Evolutionary conservation across 768 basidiomycete species (phyloP).

Genomic region (Hygrophorus pudorinus): DNA sequence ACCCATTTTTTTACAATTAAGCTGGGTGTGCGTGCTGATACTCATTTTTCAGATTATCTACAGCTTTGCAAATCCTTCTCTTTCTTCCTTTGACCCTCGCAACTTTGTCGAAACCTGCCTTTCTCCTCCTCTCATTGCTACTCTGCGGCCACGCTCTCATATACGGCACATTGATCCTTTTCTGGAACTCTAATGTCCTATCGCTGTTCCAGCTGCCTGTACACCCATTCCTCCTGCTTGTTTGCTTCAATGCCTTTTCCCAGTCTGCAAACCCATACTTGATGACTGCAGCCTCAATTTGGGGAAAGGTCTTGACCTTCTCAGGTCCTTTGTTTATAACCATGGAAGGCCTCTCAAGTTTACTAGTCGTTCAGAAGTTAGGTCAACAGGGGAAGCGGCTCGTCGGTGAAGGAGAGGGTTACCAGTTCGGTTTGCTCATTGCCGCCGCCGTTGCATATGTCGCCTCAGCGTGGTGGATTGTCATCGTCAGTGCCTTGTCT

Average conservation of each 20-base stretch:
- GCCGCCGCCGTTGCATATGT: constrained; percentile 75
- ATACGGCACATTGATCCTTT: constrained; percentile 67
- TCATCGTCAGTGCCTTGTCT: constrained; percentile 41
- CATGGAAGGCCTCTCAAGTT: constrained; percentile 76
- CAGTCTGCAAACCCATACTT: constrained; percentile 51
- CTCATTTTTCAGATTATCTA: constrained; percentile 45
- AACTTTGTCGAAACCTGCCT: constrained; percentile 70
- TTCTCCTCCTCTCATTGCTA: constrained; percentile 72
- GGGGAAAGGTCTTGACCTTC: constrained; percentile 62
- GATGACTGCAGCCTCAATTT: constrained; percentile 48
- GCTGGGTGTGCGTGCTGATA: too few species aligned
- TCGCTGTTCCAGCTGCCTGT: constrained; percentile 78
- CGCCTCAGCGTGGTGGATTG: constrained; percentile 79
- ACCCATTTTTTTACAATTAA: neutral
- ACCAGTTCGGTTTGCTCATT: constrained; percentile 71
- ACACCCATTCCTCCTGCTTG: constrained; percentile 78
- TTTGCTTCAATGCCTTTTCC: constrained; percentile 80
- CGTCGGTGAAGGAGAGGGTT: constrained; percentile 58
- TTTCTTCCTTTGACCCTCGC: constrained; percentile 80
- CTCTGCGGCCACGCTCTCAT: constrained; percentile 68
- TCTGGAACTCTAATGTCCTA: constrained; percentile 63
- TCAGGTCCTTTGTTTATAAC: constrained; percentile 72
- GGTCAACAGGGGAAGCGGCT: constrained; percentile 70
- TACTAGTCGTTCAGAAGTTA: constrained; percentile 73
- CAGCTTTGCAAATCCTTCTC: constrained; percentile 70